phyloP scores from a whole-genome alignment of 345 rosid species.

The Pistacia atlantica region DNA sequence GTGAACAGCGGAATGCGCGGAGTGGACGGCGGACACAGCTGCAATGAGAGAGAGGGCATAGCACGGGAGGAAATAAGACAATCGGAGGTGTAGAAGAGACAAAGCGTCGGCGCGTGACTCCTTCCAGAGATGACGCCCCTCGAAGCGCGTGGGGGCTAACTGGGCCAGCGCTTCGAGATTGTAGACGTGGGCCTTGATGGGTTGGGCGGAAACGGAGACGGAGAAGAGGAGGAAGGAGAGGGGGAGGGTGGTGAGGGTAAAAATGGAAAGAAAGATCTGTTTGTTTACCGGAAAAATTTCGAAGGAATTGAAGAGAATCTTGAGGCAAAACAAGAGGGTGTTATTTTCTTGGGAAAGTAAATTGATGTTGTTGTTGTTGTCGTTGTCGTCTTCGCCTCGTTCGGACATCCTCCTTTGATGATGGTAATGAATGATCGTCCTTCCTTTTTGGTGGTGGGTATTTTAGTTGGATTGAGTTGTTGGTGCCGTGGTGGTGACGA shows the following conservation, averaged over 20 bases:
- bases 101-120: constrained; percentile 66
- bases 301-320: constrained; percentile 39
- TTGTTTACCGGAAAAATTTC: constrained; percentile 48
- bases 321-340: neutral
- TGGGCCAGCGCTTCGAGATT: constrained; percentile 56
- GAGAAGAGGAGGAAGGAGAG: constrained; percentile 58
- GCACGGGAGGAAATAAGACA: constrained; percentile 48
- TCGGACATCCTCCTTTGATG: constrained; percentile 22
- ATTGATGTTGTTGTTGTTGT: neutral
- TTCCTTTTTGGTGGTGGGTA: too few species aligned
- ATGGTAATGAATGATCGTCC: too few species aligned
- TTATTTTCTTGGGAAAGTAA: neutral
- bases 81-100: constrained; percentile 56
- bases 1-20: constrained; percentile 28
- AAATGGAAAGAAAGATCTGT: constrained; percentile 44
- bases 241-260: constrained; percentile 54
- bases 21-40: constrained; percentile 37
- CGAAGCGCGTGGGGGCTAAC: constrained; percentile 51
- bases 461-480: too few species aligned
- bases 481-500: too few species aligned
- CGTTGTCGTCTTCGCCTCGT: constrained; percentile 1
- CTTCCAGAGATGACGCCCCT: constrained; percentile 61
- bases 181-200: constrained; percentile 50
- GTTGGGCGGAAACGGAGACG: constrained; percentile 51
- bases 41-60: constrained; percentile 56